Evolutionary conservation across 192 early-diverging fungal species (phyloP).

Genomic region (Entrophospora sp.): DNA sequence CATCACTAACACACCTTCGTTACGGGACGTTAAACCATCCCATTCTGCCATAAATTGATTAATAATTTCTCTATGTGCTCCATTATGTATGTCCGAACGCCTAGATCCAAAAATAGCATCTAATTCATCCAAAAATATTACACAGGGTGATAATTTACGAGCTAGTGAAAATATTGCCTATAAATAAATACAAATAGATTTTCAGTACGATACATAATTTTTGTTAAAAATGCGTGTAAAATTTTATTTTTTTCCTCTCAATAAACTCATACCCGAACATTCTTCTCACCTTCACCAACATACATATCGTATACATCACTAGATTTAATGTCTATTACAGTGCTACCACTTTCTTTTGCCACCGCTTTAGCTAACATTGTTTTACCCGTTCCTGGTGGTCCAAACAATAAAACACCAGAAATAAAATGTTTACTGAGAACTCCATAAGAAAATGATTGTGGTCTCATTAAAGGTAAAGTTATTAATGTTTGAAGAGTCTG

Average conservation of each 20-base stretch:
- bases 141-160: constrained; percentile 84
- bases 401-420: constrained; percentile 74
- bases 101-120: constrained; percentile 71
- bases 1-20: constrained; percentile 76
- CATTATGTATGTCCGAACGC: constrained; percentile 28
- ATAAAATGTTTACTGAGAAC: constrained; percentile 59
- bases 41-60: constrained; percentile 98
- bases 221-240: too few relatives aligned
- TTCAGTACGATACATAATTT: too few relatives aligned
- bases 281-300: constrained; percentile 96
- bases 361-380: constrained; percentile 80
- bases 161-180: constrained; percentile 88
- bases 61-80: constrained; percentile 69
- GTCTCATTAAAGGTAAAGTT: constrained; percentile 67
- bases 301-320: constrained; percentile 82
- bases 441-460: constrained; percentile 66
- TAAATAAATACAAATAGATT: not conserved
- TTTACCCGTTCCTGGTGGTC: constrained; percentile 82
- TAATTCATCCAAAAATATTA: constrained; percentile 96
- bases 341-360: constrained; percentile 70
- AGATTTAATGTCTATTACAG: constrained; percentile 68
- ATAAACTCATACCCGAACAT: constrained; percentile 51
- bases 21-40: constrained; percentile 75
- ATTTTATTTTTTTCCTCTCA: too few relatives aligned
- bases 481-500: constrained; percentile 81